Evolutionary conservation across 176 grass and related monocot genomes (phyloP), one percentile per base, ranked within the genome.

Genomic region (Oryza punctata): DNA sequence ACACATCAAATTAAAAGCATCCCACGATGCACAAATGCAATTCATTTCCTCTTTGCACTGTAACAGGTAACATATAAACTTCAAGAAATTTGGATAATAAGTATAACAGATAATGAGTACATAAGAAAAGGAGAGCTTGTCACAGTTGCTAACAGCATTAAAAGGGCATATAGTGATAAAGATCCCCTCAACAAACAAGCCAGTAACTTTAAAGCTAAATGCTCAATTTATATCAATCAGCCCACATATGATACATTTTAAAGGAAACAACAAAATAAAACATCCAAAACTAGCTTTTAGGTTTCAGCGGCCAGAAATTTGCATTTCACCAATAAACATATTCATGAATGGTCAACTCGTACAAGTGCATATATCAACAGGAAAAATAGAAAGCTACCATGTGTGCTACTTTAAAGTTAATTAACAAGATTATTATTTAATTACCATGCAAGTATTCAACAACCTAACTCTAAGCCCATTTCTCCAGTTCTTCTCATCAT

Each of bases 401-500:
- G 29, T 59, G 49, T 26, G 18, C 16, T 66, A 73, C 59, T 52
- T 59, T 46, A 10, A 61, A 37, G 27, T 35, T 23, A 80, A 79
- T 67, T 67, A 30, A 52, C 49, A 79, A 10, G 43, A 35, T 80
- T 69, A 33, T 54, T 25, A 69, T 13, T 27, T 89, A 8, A 30
- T 74, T 79, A 93, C 92, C 92, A 74, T 69, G 67, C 86, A 94
- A 82, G 78, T 89, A 79, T 83, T 90, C 67, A 91, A 65, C 28
- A 89, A 75, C 59, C 84, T 81, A 59, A 91, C 84, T 91, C 89
- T 81, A 52, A 94, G 86, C 9, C 92, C 89, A 82, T 78, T 87
- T 77, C 92, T 90, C 92, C 92, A 91, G 67, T 94, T 94, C 27
- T 79, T 88, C 78, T 89, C 89, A 82, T 91, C 87, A 85, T 82